phyloP scores from a whole-genome alignment of 2,329 filamentous ascomycete genomes.

The Nemania sp. region DNA sequence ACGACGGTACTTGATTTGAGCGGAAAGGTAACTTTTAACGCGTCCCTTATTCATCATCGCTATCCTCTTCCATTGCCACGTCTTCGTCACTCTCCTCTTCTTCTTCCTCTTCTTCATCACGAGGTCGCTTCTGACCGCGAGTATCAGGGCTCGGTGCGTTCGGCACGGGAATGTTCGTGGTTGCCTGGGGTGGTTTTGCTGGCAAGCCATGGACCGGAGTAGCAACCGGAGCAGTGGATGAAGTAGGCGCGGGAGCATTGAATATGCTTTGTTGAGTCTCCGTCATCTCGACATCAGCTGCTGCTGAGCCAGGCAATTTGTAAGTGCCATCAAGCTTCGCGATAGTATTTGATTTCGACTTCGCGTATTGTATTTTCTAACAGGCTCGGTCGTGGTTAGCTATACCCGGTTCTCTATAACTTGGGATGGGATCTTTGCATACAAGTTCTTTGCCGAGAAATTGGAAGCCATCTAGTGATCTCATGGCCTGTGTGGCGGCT shows the following conservation, averaged over 20 bases:
- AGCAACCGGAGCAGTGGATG: slow-evolving; percentile 56
- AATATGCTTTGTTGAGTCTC: slow-evolving; percentile 85
- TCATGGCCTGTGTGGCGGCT: slow-evolving; percentile 93
- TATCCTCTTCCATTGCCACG: slow-evolving; percentile 55
- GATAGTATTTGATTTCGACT: slow-evolving; percentile 87
- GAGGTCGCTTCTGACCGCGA: slow-evolving; percentile 75
- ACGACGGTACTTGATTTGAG: background rate
- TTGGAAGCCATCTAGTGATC: slow-evolving; percentile 84
- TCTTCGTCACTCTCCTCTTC: slow-evolving; percentile 75
- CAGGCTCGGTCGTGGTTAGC: slow-evolving; percentile 29
- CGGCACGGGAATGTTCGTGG: slow-evolving; percentile 62
- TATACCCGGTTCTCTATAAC: background rate
- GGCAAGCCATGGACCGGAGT: slow-evolving; percentile 56
- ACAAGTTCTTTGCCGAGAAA: slow-evolving; percentile 91
- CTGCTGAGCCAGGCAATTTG: slow-evolving; percentile 71
- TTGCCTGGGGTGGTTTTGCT: slow-evolving; percentile 61
- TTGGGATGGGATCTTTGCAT: slow-evolving; percentile 49
- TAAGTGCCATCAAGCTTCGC: slow-evolving; percentile 94
- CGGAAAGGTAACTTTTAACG: slow-evolving; percentile 23
- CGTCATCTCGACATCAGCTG: slow-evolving; percentile 71
- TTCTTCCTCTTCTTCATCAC: slow-evolving; percentile 75
- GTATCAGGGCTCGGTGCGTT: slow-evolving; percentile 66
- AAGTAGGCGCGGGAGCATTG: slow-evolving; percentile 71
- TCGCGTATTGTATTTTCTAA: slow-evolving; percentile 91
- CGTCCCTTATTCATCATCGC: slow-evolving; percentile 39